phyloP scores from a whole-genome alignment of 495 filamentous ascomycete genomes.

The Astrocystis sublimbata region DNA sequence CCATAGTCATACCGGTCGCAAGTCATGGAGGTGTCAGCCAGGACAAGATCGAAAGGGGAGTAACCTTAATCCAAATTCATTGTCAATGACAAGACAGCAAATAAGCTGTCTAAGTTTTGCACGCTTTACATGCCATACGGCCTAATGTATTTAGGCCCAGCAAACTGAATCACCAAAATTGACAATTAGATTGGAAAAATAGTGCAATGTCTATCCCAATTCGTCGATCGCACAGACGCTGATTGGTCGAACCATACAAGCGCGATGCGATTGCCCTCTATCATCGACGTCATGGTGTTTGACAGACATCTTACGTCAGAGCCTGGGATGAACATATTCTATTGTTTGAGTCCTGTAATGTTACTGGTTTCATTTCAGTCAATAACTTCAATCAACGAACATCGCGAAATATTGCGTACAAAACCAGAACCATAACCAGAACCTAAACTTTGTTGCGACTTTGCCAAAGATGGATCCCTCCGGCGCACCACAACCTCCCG shows the following conservation, averaged over 20 bases:
- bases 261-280: not conserved
- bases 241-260: not conserved
- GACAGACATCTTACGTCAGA: not conserved
- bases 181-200: not conserved
- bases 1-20: no score
- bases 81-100: no score
- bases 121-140: no score
- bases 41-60: no score
- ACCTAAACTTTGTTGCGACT: no score
- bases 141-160: no score
- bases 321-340: not conserved
- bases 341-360: not conserved
- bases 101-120: no score
- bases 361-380: not conserved
- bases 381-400: not conserved
- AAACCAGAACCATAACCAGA: not conserved
- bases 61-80: no score
- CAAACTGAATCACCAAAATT: no score
- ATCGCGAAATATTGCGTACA: not conserved
- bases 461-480: constrained; percentile 13
- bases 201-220: not conserved
- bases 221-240: not conserved
- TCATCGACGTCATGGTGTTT: constrained; percentile 2
- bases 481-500: constrained; percentile 48
- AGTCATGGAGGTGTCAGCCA: no score